Conservation (phyloP, 495 filamentous ascomycete species). For the Aspergillus ostianus region DNA sequence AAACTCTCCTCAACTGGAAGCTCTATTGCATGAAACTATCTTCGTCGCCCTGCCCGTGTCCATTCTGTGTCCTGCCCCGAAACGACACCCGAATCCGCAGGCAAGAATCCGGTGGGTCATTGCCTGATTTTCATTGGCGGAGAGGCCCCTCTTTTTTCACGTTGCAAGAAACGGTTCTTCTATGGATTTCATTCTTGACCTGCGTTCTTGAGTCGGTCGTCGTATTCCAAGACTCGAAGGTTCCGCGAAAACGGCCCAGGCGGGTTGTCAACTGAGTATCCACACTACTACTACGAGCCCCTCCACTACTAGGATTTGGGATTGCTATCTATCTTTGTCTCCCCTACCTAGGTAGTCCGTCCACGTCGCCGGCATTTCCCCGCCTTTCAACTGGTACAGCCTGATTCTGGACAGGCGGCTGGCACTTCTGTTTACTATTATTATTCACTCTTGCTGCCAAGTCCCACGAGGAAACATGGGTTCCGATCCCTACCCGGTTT, state of each 20-base stretch:
- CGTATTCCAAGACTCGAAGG: no score
- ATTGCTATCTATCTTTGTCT: no score
- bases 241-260: background rate
- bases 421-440: background rate
- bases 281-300: no score
- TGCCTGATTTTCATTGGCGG: background rate
- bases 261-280: background rate
- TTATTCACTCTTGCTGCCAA: background rate
- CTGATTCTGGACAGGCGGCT: no score
- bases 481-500: conserved; percentile 32
- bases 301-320: no score
- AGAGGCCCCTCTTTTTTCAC: background rate
- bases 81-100: background rate
- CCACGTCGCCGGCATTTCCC: background rate
- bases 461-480: conserved; percentile 15
- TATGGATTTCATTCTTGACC: background rate
- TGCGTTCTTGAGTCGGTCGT: no score
- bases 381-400: background rate
- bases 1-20: background rate
- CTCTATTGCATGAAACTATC: background rate
- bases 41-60: background rate
- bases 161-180: background rate
- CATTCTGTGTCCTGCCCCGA: no score
- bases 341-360: background rate
- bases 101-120: background rate